Evolutionary conservation across 495 filamentous ascomycete species (phyloP).

Genomic region (Podospora pseudopauciseta): DNA sequence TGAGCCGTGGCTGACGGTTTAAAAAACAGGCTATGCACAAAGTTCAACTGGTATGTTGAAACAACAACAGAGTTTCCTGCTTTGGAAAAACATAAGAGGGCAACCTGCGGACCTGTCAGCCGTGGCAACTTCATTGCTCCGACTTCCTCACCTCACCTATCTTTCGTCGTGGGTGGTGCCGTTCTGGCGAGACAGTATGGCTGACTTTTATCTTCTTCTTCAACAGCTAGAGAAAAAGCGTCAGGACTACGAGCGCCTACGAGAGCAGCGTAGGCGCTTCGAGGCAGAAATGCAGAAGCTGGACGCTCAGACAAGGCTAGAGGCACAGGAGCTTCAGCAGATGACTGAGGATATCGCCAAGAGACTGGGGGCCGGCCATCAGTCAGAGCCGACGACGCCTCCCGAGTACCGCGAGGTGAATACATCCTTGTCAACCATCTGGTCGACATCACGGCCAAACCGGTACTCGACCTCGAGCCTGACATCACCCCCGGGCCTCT

Average conservation of each 20-base stretch:
- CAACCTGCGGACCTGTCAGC: not conserved
- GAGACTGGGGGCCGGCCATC: constrained; percentile 54
- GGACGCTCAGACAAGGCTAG: constrained; percentile 73
- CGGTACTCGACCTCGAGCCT: constrained; percentile 81
- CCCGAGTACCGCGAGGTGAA: constrained; percentile 77
- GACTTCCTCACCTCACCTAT: not conserved
- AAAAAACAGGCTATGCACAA: constrained; percentile 50
- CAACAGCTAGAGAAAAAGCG: constrained; percentile 86
- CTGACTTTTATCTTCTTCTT: not conserved
- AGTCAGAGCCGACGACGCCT: constrained; percentile 95
- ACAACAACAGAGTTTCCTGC: not conserved
- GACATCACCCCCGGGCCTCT: constrained; percentile 72
- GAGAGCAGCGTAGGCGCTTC: constrained; percentile 78
- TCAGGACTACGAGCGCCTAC: constrained; percentile 77
- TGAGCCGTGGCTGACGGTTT: not conserved
- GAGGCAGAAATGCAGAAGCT: constrained; percentile 84
- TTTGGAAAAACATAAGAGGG: not conserved
- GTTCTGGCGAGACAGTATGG: not conserved
- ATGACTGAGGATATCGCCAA: constrained; percentile 69
- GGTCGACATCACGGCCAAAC: constrained; percentile 66
- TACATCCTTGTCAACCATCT: constrained; percentile 59
- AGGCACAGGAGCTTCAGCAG: constrained; percentile 76
- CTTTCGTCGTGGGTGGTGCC: not conserved
- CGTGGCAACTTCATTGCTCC: not conserved
- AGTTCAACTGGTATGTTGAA: constrained; percentile 56